A percentile compares a stretch with the other conserved stretches of the same genome.
phyloP scores from a whole-genome alignment of 352 stramenopile species.

The Globisporangium recalcitrans region DNA sequence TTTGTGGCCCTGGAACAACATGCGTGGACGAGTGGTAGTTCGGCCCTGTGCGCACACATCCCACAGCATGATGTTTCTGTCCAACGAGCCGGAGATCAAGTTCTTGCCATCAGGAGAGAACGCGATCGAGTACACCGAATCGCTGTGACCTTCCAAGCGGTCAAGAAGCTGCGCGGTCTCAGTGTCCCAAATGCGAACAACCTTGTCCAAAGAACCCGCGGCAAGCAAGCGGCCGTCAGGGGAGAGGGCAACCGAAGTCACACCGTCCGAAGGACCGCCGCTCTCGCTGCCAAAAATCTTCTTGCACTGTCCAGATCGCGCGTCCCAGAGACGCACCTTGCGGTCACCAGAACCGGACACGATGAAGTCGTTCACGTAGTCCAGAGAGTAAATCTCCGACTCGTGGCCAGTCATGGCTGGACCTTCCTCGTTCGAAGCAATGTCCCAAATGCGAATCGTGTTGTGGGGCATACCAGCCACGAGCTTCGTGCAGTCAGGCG shows the following conservation, averaged over 20 bases:
- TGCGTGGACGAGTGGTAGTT: conserved; percentile 75
- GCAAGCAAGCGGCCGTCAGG: conserved; percentile 72
- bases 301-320: conserved; percentile 75
- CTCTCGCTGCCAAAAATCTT: conserved; percentile 83
- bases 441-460: conserved; percentile 86
- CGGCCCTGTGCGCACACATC: conserved; percentile 74
- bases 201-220: conserved; percentile 79
- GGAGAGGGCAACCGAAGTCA: conserved; percentile 78
- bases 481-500: conserved; percentile 77
- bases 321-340: conserved; percentile 81
- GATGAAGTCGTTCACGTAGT: conserved; percentile 85
- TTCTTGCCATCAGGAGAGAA: conserved; percentile 87
- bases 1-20: conserved; percentile 86
- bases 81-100: conserved; percentile 78
- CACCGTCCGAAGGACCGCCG: conserved; percentile 68
- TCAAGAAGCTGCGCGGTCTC: conserved; percentile 77
- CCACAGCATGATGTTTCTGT: conserved; percentile 87
- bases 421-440: conserved; percentile 81
- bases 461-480: conserved; percentile 87
- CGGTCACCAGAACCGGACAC: conserved; percentile 81
- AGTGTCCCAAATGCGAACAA: conserved; percentile 84
- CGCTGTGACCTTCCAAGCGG: conserved; percentile 76
- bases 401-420: conserved; percentile 79
- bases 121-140: conserved; percentile 86
- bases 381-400: conserved; percentile 83